phyloP scores from a whole-genome alignment of 2,329 filamentous ascomycete genomes.

The Trichoderma sp. region DNA sequence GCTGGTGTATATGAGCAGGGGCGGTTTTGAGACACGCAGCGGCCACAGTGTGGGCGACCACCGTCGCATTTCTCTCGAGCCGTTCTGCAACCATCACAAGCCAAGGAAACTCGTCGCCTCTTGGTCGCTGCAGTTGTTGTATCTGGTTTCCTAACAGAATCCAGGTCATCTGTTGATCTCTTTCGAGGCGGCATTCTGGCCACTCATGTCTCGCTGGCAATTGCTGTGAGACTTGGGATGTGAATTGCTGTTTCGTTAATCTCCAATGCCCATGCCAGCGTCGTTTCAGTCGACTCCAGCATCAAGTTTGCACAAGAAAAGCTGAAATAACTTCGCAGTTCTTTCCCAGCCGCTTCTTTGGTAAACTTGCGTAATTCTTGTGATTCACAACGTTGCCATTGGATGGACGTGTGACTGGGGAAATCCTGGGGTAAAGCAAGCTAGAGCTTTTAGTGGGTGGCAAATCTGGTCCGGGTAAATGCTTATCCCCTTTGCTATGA shows the following conservation, averaged over 20 bases:
- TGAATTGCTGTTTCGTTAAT: neutral
- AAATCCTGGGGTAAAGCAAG: constrained; percentile 13
- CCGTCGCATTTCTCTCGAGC: constrained; percentile 13
- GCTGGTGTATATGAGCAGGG: constrained; percentile 10
- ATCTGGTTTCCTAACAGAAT: neutral
- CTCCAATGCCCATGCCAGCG: neutral
- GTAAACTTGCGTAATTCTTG: neutral
- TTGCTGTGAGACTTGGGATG: neutral
- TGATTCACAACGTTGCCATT: neutral
- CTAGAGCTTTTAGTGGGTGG: neutral
- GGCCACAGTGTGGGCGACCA: neutral
- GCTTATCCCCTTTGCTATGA: constrained; percentile 2
- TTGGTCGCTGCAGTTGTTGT: neutral
- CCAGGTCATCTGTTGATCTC: neutral
- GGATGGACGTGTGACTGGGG: neutral
- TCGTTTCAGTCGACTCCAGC: neutral
- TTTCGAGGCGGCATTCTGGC: constrained; percentile 4
- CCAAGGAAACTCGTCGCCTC: constrained; percentile 5
- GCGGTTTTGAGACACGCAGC: neutral
- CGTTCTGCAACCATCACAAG: constrained; percentile 14
- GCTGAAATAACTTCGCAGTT: neutral
- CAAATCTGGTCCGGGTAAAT: neutral
- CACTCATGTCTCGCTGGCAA: neutral
- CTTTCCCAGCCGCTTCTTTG: neutral
- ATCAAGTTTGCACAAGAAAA: neutral